These are phyloP conservation scores for Fusarium pilosicola DNA, from an alignment of 2,329 filamentous ascomycete genomes.

Conservation along the genomic window DNA sequence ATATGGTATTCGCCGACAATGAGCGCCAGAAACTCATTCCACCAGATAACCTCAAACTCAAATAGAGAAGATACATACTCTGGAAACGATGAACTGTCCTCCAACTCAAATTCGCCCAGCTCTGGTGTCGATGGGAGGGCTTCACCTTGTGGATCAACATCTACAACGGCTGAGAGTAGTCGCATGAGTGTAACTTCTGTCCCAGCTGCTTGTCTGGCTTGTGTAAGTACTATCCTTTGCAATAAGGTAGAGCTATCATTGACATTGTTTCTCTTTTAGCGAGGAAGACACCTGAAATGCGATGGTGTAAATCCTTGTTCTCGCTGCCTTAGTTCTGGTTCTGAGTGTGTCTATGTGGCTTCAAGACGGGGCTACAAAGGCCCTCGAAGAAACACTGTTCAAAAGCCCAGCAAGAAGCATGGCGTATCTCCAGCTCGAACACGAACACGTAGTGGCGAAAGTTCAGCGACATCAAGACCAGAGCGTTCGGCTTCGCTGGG, in stretches of 20 bases:
- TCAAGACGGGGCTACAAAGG: constrained; percentile 81
- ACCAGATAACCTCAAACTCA: not conserved
- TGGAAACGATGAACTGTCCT: constrained; percentile 26
- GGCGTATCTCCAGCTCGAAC: constrained; percentile 52
- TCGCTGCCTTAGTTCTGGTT: constrained; percentile 68
- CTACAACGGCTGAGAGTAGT: constrained; percentile 22
- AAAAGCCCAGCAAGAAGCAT: constrained; percentile 62
- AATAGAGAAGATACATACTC: constrained; percentile 30
- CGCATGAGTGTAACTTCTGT: constrained; percentile 50
- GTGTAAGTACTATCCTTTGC: constrained; percentile 54
- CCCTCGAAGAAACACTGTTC: constrained; percentile 50
- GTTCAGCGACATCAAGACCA: constrained; percentile 55
- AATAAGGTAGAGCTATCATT: not conserved
- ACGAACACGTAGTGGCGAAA: constrained; percentile 34
- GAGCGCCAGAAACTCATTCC: constrained; percentile 18
- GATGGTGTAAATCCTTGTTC: constrained; percentile 76
- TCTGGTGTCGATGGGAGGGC: constrained; percentile 28
- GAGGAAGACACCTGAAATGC: constrained; percentile 78
- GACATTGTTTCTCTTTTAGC: constrained; percentile 49
- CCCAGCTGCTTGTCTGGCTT: constrained; percentile 65
- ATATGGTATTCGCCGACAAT: constrained; percentile 35
- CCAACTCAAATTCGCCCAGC: constrained; percentile 41
- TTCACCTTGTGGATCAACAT: constrained; percentile 35
- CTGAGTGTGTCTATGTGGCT: constrained; percentile 76
- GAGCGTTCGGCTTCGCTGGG: constrained; percentile 35